phyloP scores from a whole-genome alignment of 2,329 filamentous ascomycete genomes.

The Calonectria crousiana region DNA sequence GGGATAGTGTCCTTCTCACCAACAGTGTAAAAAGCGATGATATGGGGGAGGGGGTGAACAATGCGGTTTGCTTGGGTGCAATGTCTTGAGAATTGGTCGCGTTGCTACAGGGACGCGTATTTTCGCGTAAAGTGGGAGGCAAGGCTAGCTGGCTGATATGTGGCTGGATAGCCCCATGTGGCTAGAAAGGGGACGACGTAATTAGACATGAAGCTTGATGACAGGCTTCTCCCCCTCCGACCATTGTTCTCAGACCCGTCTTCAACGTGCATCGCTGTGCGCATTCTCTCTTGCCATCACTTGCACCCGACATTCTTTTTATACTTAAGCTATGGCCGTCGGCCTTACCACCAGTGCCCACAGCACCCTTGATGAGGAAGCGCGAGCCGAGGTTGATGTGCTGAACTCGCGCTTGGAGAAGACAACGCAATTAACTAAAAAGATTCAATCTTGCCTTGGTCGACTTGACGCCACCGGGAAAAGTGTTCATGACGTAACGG shows the following conservation, averaged over 20 bases:
- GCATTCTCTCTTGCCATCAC: neutral
- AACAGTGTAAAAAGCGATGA: constrained; percentile 17
- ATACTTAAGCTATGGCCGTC: constrained; percentile 60
- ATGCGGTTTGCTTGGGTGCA: constrained; percentile 33
- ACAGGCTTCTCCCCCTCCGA: neutral
- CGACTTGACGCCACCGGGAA: constrained; percentile 89
- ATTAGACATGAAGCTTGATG: neutral
- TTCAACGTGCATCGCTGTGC: neutral
- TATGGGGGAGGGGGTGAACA: constrained; percentile 32
- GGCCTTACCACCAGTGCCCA: constrained; percentile 60
- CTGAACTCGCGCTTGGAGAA: constrained; percentile 85
- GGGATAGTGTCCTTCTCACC: constrained; percentile 21
- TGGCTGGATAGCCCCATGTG: neutral
- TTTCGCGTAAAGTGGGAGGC: constrained; percentile 45
- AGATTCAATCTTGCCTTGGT: constrained; percentile 89
- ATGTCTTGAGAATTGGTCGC: constrained; percentile 30
- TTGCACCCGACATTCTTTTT: neutral
- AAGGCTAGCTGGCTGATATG: neutral
- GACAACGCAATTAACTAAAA: constrained; percentile 92
- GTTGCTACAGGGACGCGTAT: constrained; percentile 35
- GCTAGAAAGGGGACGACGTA: neutral
- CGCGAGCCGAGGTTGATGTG: constrained; percentile 77
- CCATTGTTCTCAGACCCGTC: neutral
- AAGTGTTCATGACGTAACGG: constrained; percentile 91
- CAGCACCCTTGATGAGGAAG: constrained; percentile 72